phyloP scores from a whole-genome alignment of 805 yeast species.

The Cyberlindnera xishuangbannaensis region DNA sequence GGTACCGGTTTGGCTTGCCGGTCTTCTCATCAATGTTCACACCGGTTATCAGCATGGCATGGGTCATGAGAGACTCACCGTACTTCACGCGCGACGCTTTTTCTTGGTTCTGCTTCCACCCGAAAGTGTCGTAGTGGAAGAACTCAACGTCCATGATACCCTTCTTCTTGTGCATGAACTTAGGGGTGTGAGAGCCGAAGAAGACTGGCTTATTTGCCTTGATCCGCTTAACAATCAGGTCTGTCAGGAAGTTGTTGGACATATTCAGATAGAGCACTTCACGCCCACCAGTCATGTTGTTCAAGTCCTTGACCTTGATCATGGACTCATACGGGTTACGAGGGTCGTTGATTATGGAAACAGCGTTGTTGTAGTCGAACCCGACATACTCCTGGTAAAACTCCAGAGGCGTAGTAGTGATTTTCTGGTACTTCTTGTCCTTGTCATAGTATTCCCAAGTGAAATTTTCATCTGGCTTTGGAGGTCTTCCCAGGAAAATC shows the following conservation, averaged over 20 bases:
- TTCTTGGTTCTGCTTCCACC: constrained; percentile 43
- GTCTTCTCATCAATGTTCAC: constrained; percentile 58
- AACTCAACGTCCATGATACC: constrained; percentile 72
- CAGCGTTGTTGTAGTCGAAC: constrained; percentile 43
- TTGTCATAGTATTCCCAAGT: constrained; percentile 74
- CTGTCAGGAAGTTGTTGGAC: constrained; percentile 51
- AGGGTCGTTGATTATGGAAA: constrained; percentile 78
- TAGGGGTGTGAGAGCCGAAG: constrained; percentile 88
- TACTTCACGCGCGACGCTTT: constrained; percentile 69
- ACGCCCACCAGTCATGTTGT: constrained; percentile 67
- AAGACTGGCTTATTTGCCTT: constrained; percentile 74
- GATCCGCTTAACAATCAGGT: constrained; percentile 61
- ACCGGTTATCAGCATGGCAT: constrained; percentile 83
- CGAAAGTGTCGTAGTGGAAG: constrained; percentile 59
- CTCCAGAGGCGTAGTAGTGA: constrained; percentile 56
- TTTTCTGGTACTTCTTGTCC: constrained; percentile 45
- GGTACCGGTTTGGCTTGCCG: constrained; percentile 59
- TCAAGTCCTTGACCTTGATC: constrained; percentile 67
- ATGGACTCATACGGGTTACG: constrained; percentile 62
- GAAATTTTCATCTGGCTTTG: constrained; percentile 61
- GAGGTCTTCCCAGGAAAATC: constrained; percentile 73
- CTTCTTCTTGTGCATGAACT: constrained; percentile 50
- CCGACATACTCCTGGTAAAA: constrained; percentile 52
- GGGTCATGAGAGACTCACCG: constrained; percentile 77
- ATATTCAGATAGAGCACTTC: constrained; percentile 68